phyloP scores from a whole-genome alignment of 179 eudicot species.

The Drosera spatulata region DNA sequence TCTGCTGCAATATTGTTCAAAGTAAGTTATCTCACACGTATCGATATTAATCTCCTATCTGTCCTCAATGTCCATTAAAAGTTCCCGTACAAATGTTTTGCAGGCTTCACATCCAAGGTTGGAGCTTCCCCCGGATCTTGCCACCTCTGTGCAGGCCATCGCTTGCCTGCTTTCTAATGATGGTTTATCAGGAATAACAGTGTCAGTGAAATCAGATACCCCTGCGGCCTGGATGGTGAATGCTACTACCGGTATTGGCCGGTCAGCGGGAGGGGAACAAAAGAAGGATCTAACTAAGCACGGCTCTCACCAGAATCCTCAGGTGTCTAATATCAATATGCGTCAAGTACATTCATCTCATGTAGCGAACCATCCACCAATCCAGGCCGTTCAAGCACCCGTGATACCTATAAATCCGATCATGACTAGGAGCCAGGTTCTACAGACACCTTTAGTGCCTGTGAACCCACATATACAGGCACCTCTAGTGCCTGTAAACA shows the following conservation, averaged over 20 bases:
- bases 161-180: conserved; percentile 55
- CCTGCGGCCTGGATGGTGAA: conserved; percentile 41
- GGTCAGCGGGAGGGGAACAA: conserved; percentile 12
- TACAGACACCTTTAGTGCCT: too few relatives aligned
- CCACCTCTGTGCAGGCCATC: conserved; percentile 50
- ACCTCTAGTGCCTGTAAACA: too few relatives aligned
- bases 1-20: conserved; percentile 71
- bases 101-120: conserved; percentile 52
- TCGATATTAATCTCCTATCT: background rate
- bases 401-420: too few relatives aligned
- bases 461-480: too few relatives aligned
- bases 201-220: conserved; percentile 29
- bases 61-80: background rate
- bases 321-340: background rate
- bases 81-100: conserved; percentile 5
- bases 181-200: conserved; percentile 43
- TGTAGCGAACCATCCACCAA: conserved; percentile 4
- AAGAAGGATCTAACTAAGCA: conserved; percentile 9
- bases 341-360: background rate
- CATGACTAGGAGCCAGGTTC: too few relatives aligned
- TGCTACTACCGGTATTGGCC: conserved; percentile 33
- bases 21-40: conserved; percentile 25
- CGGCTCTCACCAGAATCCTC: background rate
- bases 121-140: conserved; percentile 56
- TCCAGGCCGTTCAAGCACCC: conserved; percentile 1